Percentiles rank a stretch among this genome's conserved stretches.
These are phyloP conservation scores for Phytophthora nicotianae DNA, from an alignment of 352 stramenopile species.

Conservation along the genomic window DNA sequence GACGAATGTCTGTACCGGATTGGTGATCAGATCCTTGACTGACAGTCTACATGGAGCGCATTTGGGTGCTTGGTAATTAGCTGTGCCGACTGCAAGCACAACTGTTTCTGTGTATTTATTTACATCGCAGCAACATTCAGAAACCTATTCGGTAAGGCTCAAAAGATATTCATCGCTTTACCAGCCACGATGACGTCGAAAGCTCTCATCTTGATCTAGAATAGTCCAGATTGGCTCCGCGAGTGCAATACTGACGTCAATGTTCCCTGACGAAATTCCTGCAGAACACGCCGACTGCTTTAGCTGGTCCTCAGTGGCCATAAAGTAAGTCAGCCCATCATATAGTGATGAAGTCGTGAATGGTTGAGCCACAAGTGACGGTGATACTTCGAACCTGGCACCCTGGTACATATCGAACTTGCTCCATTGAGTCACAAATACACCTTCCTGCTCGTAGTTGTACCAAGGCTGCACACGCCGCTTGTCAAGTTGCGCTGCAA, in stretches of 20 bases:
- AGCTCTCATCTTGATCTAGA: slow-evolving; percentile 10
- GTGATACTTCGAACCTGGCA: slow-evolving; percentile 14
- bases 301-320: slow-evolving; percentile 32
- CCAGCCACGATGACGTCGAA: slow-evolving; percentile 5
- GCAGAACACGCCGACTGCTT: background rate
- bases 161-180: background rate
- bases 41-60: no score
- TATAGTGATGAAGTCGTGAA: slow-evolving; percentile 28
- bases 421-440: slow-evolving; percentile 30
- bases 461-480: slow-evolving; percentile 10
- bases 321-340: slow-evolving; percentile 29
- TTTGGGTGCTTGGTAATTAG: no score
- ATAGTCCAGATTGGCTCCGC: slow-evolving; percentile 16
- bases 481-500: slow-evolving; percentile 31
- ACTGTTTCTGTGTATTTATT: no score
- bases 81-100: no score
- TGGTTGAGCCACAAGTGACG: slow-evolving; percentile 20
- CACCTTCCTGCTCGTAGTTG: slow-evolving; percentile 18
- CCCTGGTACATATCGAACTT: slow-evolving; percentile 35
- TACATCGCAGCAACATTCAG: no score
- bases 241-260: slow-evolving; percentile 5
- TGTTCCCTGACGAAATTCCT: slow-evolving; percentile 8
- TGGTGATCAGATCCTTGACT: no score
- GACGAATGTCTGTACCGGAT: no score
- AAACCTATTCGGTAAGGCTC: no score